phyloP scores from a whole-genome alignment of 31 red algal species.

The Asparagopsis taxiformis region DNA sequence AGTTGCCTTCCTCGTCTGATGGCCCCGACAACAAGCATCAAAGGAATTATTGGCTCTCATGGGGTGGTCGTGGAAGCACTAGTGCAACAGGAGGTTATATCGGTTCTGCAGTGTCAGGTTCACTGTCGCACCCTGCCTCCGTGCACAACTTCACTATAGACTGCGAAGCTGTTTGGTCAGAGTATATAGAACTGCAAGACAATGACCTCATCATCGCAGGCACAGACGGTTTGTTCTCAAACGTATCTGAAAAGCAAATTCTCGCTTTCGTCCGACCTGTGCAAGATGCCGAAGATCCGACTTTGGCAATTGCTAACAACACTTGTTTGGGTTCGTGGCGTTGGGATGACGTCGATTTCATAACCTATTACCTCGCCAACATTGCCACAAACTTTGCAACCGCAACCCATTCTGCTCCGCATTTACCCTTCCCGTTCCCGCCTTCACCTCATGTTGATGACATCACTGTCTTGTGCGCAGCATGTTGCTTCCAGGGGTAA shows the following conservation, averaged over 20 bases:
- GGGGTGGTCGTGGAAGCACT: not conserved
- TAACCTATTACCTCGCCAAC: slow-evolving; percentile 65
- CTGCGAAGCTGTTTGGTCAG: slow-evolving; percentile 26
- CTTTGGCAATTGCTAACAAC: slow-evolving; percentile 64
- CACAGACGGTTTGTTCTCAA: slow-evolving; percentile 82
- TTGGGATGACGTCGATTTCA: slow-evolving; percentile 50
- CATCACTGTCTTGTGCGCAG: slow-evolving; percentile 39
- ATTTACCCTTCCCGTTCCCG: slow-evolving; percentile 48
- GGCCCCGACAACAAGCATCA: not conserved
- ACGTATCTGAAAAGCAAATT: slow-evolving; percentile 69
- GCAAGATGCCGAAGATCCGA: slow-evolving; percentile 43
- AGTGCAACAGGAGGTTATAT: not conserved
- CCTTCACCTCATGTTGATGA: slow-evolving; percentile 48
- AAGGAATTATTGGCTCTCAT: not conserved
- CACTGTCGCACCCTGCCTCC: not conserved
- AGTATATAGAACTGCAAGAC: slow-evolving; percentile 50
- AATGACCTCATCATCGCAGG: slow-evolving; percentile 62
- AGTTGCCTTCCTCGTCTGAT: no score
- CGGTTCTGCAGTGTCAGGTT: not conserved
- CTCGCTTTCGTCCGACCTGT: slow-evolving; percentile 80
- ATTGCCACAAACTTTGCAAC: slow-evolving; percentile 72
- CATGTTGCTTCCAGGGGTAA: slow-evolving; percentile 18
- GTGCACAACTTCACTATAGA: slow-evolving; percentile 1
- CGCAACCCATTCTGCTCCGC: slow-evolving; percentile 18
- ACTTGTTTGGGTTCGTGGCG: slow-evolving; percentile 73